These are phyloP conservation scores for Fusarium abutilonis DNA, from an alignment of 2,329 filamentous ascomycete species.

Conservation along the genomic window DNA sequence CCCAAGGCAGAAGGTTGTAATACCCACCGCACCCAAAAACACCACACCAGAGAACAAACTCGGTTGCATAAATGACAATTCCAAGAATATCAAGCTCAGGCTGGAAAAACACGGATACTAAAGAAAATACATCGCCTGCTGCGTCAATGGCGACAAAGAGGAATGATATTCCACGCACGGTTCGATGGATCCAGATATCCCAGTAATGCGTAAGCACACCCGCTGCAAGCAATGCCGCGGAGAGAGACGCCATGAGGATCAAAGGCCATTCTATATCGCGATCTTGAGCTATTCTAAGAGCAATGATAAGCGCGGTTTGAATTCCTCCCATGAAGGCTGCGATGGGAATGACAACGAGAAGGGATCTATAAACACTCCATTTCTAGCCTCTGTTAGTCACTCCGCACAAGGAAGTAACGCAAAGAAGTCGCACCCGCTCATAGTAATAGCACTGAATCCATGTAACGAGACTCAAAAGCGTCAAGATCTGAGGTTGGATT, in stretches of 20 bases:
- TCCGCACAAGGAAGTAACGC: fast-evolving
- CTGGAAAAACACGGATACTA: constrained; percentile 72
- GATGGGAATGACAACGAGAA: constrained; percentile 60
- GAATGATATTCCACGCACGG: constrained; percentile 76
- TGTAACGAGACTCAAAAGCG: constrained; percentile 54
- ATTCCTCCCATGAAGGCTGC: constrained; percentile 67
- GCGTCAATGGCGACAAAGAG: constrained; percentile 77
- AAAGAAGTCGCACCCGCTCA: constrained; percentile 43
- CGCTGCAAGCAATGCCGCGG: constrained; percentile 69
- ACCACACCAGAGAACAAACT: constrained; percentile 73
- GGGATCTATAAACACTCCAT: constrained; percentile 62
- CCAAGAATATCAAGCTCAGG: constrained; percentile 67
- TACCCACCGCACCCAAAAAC: constrained; percentile 72
- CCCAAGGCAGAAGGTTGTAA: constrained; percentile 69
- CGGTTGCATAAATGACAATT: constrained; percentile 72
- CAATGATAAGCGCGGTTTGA: constrained; percentile 68
- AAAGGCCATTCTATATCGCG: constrained; percentile 66
- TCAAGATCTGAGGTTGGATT: constrained; percentile 57
- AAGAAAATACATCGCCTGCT: constrained; percentile 72
- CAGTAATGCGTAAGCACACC: constrained; percentile 75
- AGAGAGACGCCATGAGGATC: constrained; percentile 72
- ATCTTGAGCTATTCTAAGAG: constrained; percentile 57
- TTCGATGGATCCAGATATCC: constrained; percentile 73
- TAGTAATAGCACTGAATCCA: constrained; percentile 59
- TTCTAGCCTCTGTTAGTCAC: constrained; percentile 52